Base-by-base conservation (phyloP, 2,329 filamentous ascomycete genomes). In the Hymenoscyphus fraxineus region DNA sequence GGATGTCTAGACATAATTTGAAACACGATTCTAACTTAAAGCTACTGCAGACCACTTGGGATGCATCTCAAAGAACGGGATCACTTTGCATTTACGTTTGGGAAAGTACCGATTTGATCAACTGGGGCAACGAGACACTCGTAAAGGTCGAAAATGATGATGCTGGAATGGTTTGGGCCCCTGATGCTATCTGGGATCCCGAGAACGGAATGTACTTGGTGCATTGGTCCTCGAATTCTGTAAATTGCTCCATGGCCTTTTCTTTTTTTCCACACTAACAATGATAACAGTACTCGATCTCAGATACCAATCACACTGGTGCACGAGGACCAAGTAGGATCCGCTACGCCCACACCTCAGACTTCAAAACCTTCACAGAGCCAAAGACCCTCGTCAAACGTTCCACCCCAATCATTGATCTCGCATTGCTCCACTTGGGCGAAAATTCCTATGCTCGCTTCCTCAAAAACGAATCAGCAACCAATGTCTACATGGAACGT, bases 131-230 rank as follows among this genome's bases (percentile, higher is more conserved):
- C 13, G 82, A 84, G 70, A 74, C 81, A 6, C 75, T 85, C 1
- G 78, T 82, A 0, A 74, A 72, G 0, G 82, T 85, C 12, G 83
- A 85, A 68, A 79, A 83, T 64, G 72, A 73, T n/a, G 80, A 78
- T 3, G 83, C 82, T 0, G 83, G 83, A 3, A 85, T 85, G 83
- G 82, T 84, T 0, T 86, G 83, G 83, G 83, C 83, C 0, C 84
- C 83, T 0, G 80, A 82, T 60, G 83, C 83, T 0, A 80, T 85
- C 60, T 85, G 80, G 79, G 82, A 85, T 67, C 74, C 77, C 0
- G 72, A 74, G 1, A 79, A 80, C 69, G 73, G 77, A 76, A 60
- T 68, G 72, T 58, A 54, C 31, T 6, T 61, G 10, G 60, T 61
- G 16, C 60, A 61, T 51, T 61, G 60, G 60, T 47, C 60, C 4